Base-by-base conservation (phyloP, 805 yeast species). In the Candida andamanensis region DNA sequence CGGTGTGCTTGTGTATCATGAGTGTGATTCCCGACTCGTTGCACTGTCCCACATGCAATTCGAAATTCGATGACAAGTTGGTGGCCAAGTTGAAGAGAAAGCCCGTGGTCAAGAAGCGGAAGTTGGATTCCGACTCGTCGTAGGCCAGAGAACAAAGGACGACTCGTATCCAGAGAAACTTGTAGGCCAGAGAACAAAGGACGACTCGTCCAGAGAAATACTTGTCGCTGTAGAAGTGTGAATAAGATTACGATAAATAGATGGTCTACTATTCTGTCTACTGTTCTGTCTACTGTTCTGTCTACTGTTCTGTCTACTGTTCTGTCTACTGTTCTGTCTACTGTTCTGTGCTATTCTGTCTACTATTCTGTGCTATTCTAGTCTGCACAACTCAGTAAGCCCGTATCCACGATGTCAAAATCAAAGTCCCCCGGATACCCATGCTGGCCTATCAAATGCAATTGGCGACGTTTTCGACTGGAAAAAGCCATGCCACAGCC, bases 1-100 rank as follows among this genome's bases (percentile, higher is more conserved):
- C 95, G 15, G 96, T 92, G 16, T 92, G 99, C 53, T 61, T 90
- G 13, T 89, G 97, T 50, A 84, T 66, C 12, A 60, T 81, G 56
- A 81, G 90, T 44, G 46, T 71, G 21, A 69, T 83, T 2, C 96
- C 97, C 1, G 70, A 67, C 0, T 66, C 67, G 26, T 74, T 73
- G 28, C 64, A 56, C 37, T 92, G 98, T 52, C 95, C 97, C 0
- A 85, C 92, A 6, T 90, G 98, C 56, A 82, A 73, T 37, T 79
- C 94, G 4, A 64, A 64, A 30, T 90, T 85, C 53, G 95, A 87
- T 46, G 72, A 69, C 24, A 63, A 59, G 34, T 74, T 80, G 3
- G 58, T 86, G 19, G 66, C 64, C 5, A 76, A 72, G 41, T 54
- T 87, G 42, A 71, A 63, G 44, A 65, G 74, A 37, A 76, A 69